Evolutionary conservation across 192 early-diverging fungal species (phyloP).

Genomic region (Podila epicladia): DNA sequence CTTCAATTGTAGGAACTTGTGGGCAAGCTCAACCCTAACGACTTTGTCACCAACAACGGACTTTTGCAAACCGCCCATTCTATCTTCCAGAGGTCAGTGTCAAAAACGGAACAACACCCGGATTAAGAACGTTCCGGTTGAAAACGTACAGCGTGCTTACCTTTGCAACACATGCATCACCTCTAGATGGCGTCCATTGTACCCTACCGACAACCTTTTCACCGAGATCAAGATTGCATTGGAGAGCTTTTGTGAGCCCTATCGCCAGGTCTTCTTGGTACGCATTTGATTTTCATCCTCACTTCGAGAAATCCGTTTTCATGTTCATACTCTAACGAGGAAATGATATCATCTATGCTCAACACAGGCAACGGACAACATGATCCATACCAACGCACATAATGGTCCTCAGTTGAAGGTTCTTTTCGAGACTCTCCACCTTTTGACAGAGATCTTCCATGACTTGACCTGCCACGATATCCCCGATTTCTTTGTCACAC

Average conservation of each 20-base stretch:
- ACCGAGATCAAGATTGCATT: constrained; percentile 93
- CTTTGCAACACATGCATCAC: background rate
- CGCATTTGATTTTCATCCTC: background rate
- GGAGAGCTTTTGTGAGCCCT: constrained; percentile 84
- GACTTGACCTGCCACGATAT: constrained; percentile 96
- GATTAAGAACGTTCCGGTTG: too few relatives aligned
- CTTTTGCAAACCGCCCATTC: constrained; percentile 95
- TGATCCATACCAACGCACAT: constrained; percentile 75
- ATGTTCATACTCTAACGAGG: constrained; percentile 1
- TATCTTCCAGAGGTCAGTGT: constrained; percentile 83
- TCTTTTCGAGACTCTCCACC: constrained; percentile 78
- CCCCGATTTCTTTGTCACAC: constrained; percentile 96
- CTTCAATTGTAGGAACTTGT: constrained; percentile 67
- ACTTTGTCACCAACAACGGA: constrained; percentile 89
- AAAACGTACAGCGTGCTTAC: background rate
- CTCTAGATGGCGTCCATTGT: constrained; percentile 84
- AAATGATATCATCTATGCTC: background rate
- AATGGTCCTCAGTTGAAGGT: constrained; percentile 73
- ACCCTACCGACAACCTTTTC: constrained; percentile 83
- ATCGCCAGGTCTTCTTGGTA: constrained; percentile 86
- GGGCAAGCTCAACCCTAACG: constrained; percentile 74
- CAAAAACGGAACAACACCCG: too few relatives aligned
- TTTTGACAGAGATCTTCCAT: constrained; percentile 92
- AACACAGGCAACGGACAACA: constrained; percentile 74
- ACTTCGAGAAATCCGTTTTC: background rate